A percentile compares a stretch with the other conserved stretches of the same genome.
Conservation (phyloP, 106 monocot genomes). For the Xerophyta viscosa region DNA sequence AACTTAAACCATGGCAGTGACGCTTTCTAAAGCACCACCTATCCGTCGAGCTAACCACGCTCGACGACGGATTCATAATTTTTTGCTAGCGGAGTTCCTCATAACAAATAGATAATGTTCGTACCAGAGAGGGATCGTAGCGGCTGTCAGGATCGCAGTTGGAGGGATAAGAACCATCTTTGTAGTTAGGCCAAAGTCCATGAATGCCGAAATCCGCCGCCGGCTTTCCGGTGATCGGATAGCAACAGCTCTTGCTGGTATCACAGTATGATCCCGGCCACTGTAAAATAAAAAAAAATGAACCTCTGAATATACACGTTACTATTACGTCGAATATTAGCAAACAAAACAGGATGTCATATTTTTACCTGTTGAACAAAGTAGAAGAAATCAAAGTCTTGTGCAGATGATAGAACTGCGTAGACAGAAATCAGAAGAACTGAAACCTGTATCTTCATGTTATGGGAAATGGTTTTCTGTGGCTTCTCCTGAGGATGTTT, state of each 20-base stretch:
- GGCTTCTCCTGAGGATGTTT: too few species aligned
- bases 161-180: constrained; percentile 1
- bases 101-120: too few species aligned
- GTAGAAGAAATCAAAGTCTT: constrained; percentile 10
- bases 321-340: too few species aligned
- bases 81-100: too few species aligned
- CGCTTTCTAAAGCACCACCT: too few species aligned
- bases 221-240: constrained; percentile 22
- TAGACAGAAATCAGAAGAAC: neutral
- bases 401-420: neutral
- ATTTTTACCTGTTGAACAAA: constrained; percentile 11
- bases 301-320: too few species aligned
- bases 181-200: constrained; percentile 30
- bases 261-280: constrained; percentile 35
- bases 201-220: constrained; percentile 24
- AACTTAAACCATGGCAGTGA: too few species aligned
- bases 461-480: too few species aligned
- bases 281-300: too few species aligned
- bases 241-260: constrained; percentile 19
- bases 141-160: neutral
- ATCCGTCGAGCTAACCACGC: too few species aligned
- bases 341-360: too few species aligned
- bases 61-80: too few species aligned
- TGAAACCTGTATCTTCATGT: neutral
- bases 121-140: constrained; percentile 5